Base-by-base conservation (phyloP, 177 flowering plant species). In the Vitis hybrid region DNA sequence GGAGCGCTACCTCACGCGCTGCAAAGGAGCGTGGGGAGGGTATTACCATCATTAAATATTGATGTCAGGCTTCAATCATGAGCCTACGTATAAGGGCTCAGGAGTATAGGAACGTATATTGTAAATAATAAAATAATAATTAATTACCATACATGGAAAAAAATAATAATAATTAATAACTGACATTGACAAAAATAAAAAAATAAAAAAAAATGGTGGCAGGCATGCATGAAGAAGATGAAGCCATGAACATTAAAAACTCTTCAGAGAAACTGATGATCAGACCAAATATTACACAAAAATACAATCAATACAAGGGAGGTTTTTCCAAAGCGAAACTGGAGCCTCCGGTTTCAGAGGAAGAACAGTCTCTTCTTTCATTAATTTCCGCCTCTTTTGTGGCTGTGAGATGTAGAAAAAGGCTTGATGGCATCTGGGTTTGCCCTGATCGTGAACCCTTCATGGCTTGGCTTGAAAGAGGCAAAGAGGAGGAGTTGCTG, bases 41-140 rank as follows among this genome's bases (percentile, higher is more conserved):
- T 17, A 11, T 60, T 46, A 1, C 6, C 48, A 64, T 56, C 58
- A 56, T 19, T 72, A 18, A 72, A 62, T 66, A 30, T 40, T 52
- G 63, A 3, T 60, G 65, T 73, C 71, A 62, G 67, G 19, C 27
- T 27, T 74, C 76, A 74, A 74, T 74, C 69, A 74, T 74, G 77
- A 74, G 72, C 15, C 77, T 74, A 74, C 72, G 72, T 72, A 52
- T 40, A 21, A 49, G 65, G 52, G 59, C 14, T 6, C 1, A 55
- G 50, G 55, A 10, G 56, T 40, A 40, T 24, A 11, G 15, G 30
- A 24, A 11, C 62, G 62, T 60, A 60, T 11, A 27, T 0, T 27
- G 30, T 27, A 27, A 27, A 27, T 27, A 27, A 27, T 27, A 27
- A 27, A 27, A 27, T 27, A 27, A 27, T 60, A 3, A 2, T 11